These are phyloP conservation scores for Posidonia oceanica DNA, from an alignment of 116 monocot species.

Conservation along the genomic window DNA sequence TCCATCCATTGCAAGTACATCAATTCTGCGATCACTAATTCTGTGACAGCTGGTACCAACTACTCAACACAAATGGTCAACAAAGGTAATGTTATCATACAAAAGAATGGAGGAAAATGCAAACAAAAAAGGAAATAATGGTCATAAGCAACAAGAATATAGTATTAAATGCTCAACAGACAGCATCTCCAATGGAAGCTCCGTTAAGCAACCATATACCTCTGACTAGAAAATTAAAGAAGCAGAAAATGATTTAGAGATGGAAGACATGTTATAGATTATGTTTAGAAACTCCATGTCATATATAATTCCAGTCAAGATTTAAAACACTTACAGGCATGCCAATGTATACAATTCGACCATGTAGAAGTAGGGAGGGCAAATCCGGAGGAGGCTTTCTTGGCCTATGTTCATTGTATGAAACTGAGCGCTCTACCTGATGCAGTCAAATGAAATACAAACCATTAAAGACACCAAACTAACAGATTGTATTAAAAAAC, in stretches of 20 bases:
- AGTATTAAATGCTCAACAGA: not conserved
- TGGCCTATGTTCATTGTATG: constrained; percentile 71
- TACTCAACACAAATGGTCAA: constrained; percentile 20
- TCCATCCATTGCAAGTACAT: constrained; percentile 95
- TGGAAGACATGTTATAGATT: not conserved
- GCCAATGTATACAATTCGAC: constrained; percentile 80
- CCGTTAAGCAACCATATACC: not conserved
- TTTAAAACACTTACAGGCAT: constrained; percentile 59
- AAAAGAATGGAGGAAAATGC: not conserved
- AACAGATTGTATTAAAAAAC: not conserved
- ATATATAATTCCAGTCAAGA: not conserved
- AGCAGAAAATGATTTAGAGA: not conserved
- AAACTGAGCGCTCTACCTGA: constrained; percentile 72
- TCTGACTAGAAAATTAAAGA: not conserved
- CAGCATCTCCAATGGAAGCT: no score
- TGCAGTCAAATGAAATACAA: not conserved
- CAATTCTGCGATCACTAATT: constrained; percentile 76
- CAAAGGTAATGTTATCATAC: not conserved
- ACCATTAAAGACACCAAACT: not conserved
- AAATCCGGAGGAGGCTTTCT: constrained; percentile 93
- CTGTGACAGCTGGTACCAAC: constrained; percentile 88
- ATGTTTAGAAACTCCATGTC: not conserved
- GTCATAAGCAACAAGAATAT: not conserved
- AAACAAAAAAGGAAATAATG: not conserved
- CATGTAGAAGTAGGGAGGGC: constrained; percentile 80